These are phyloP conservation scores for Diaporthe sp. DNA, from an alignment of 2,329 filamentous ascomycete genomes.

Conservation along the genomic window DNA sequence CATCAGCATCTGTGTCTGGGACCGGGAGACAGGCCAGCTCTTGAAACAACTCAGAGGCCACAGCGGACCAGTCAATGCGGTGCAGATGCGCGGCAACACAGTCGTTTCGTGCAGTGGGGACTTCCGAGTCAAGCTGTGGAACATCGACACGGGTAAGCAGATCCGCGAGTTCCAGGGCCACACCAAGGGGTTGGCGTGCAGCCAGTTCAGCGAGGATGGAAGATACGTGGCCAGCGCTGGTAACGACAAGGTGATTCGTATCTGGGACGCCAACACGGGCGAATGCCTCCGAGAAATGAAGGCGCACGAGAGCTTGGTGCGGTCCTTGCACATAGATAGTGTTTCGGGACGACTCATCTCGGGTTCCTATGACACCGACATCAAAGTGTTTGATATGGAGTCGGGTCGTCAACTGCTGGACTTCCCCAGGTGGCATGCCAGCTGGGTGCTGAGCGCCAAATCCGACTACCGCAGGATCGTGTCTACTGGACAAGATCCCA, in stretches of 20 bases:
- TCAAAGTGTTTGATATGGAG: conserved; percentile 93
- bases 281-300: conserved; percentile 84
- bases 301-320: conserved; percentile 88
- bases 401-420: conserved; percentile 83
- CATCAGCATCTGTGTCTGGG: conserved; percentile 93
- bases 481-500: conserved; percentile 92
- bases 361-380: conserved; percentile 94
- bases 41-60: conserved; percentile 88
- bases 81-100: conserved; percentile 93
- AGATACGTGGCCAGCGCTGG: conserved; percentile 93
- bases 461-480: conserved; percentile 95
- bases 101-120: conserved; percentile 96
- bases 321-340: conserved; percentile 91
- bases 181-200: conserved; percentile 93
- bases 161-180: conserved; percentile 92
- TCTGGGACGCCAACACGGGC: conserved; percentile 94
- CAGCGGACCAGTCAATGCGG: conserved; percentile 92
- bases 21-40: conserved; percentile 81
- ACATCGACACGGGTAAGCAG: conserved; percentile 87
- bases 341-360: conserved; percentile 88
- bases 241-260: conserved; percentile 94
- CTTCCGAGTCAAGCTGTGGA: conserved; percentile 94
- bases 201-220: conserved; percentile 96
- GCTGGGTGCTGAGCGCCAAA: conserved; percentile 97
- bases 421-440: conserved; percentile 95